Base-by-base conservation (phyloP, 495 filamentous ascomycete species). In the Thermothielavioides terrestris region DNA sequence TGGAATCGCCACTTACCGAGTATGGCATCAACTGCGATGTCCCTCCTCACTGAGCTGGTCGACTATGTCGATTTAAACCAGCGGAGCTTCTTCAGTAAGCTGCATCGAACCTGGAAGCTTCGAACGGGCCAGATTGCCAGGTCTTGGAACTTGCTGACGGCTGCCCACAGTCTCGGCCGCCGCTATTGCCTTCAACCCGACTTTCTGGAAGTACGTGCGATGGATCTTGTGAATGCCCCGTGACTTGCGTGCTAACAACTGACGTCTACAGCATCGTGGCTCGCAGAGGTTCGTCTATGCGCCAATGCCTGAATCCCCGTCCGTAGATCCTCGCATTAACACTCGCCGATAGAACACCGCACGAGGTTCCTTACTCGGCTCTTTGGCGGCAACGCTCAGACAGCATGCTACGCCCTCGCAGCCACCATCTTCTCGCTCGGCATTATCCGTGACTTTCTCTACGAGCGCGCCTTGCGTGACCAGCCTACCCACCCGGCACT, bases 331-430 rank as follows among this genome's bases (percentile, higher is more conserved):
- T 21, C 28, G 7, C 6, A 36, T 53, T 56, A 56, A 57, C 51
- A 38, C 28, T 18, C 1, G 20, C 42, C 43, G 17, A 27, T 52
- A 94, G 92, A 98, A 70, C 95, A 98, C 72, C 86, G 84, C 70
- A 87, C 83, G 66, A 86, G 87, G 67, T 76, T 84, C 66, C 76
- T 98, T 38, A 95, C 91, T 55, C 84, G 84, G 63, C 78, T 90
- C 54, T 94, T 95, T 63, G 77, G 82, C 37, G 85, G 87, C 54
- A 88, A 84, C 60, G 76, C 84, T 26, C 84, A 85, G 58, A 72
- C 77, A 53, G 92, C 82, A 46, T 96, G 91, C 82, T 98, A 97
- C 66, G 82, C 78, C 55, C 84, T 98, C 27, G 92, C 91, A 31
- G 66, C 80, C 46, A 78, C 82, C 40, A 98, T 98, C 68, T 98